Evolutionary conservation across 345 rosid species (phyloP).

Genomic region (Luvunga scandens): DNA sequence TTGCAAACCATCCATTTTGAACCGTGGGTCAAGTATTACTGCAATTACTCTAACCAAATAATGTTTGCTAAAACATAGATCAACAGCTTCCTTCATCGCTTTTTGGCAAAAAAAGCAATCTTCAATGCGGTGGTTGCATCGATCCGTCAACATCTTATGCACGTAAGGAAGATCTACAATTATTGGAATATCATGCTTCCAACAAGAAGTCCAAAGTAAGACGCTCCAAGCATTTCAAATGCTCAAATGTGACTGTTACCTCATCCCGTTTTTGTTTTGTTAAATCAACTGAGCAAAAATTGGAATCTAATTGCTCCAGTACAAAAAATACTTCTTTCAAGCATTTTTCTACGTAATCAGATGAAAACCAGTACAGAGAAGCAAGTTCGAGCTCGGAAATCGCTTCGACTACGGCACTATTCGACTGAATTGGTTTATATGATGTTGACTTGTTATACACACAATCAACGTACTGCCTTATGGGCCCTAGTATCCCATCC

Average conservation of each 20-base stretch:
- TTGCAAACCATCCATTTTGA: background rate
- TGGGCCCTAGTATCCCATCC: too few relatives aligned
- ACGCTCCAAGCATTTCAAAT: background rate
- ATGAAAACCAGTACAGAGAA: rapidly evolving
- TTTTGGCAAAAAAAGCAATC: background rate
- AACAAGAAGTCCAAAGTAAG: rapidly evolving
- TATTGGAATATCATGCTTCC: rapidly evolving
- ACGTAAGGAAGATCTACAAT: background rate
- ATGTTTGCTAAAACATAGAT: background rate
- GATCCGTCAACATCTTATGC: background rate
- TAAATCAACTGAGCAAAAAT: background rate
- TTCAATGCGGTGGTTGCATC: background rate
- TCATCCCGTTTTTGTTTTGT: background rate
- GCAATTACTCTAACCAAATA: background rate
- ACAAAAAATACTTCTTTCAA: background rate
- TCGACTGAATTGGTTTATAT: too few relatives aligned
- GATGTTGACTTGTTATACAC: too few relatives aligned
- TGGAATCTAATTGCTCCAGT: background rate
- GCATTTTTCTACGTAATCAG: too few relatives aligned
- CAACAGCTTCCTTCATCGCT: background rate
- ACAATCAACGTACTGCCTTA: too few relatives aligned
- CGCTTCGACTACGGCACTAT: rapidly evolving
- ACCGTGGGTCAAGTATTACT: background rate
- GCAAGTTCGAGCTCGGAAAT: rapidly evolving
- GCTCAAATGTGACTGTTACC: too few relatives aligned